phyloP scores from a whole-genome alignment of 148 eudicot species.

The Amaranthus palmeri region DNA sequence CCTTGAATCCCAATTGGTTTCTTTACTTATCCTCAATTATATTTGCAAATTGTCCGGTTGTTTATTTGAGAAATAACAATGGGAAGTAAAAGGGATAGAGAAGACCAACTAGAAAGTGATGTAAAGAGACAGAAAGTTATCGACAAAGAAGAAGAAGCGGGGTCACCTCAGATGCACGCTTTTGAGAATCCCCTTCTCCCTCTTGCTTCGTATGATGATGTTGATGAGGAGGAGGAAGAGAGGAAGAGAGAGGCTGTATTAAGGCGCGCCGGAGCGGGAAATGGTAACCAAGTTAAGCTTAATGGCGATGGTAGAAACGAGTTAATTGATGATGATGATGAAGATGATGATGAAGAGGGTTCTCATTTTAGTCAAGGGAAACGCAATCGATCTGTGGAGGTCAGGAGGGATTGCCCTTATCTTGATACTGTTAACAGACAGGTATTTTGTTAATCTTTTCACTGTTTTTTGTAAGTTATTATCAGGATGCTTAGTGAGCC shows the following conservation, averaged over 20 bases:
- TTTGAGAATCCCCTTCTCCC: constrained; percentile 72
- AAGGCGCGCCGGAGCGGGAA: constrained; percentile 11
- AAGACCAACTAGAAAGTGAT: constrained; percentile 24
- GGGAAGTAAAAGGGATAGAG: constrained; percentile 38
- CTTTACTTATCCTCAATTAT: too few species aligned
- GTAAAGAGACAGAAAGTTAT: constrained; percentile 29
- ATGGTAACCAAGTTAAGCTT: constrained; percentile 14
- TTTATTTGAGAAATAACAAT: background rate
- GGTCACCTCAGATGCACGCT: constrained; percentile 37
- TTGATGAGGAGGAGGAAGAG: constrained; percentile 73
- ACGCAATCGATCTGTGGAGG: constrained; percentile 45
- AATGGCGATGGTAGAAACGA: constrained; percentile 19
- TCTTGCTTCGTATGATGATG: constrained; percentile 64
- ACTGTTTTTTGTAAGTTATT: background rate
- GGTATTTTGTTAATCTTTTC: constrained; percentile 32
- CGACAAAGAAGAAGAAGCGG: constrained; percentile 11
- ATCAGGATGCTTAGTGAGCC: background rate
- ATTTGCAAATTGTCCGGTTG: background rate
- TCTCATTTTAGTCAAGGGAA: constrained; percentile 27
- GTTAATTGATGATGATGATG: constrained; percentile 28
- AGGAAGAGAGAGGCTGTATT: constrained; percentile 26
- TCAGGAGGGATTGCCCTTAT: constrained; percentile 83
- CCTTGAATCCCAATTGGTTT: too few species aligned
- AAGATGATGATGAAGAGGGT: constrained; percentile 35
- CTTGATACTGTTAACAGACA: constrained; percentile 96